These are phyloP conservation scores for Candida dubliniensis DNA, from an alignment of 1,139 yeast genomes.

Conservation along the genomic window DNA sequence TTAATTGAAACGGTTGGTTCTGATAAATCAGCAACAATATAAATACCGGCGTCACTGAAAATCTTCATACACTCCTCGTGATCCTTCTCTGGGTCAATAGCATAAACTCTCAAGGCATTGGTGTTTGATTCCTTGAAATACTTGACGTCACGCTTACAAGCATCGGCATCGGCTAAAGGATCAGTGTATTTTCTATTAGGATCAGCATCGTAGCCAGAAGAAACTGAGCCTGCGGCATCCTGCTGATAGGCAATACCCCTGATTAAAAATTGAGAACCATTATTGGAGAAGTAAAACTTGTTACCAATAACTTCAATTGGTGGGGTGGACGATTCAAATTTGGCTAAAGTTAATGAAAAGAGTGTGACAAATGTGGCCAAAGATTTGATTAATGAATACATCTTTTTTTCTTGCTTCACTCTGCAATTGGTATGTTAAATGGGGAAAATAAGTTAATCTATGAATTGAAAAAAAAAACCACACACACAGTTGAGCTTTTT, in stretches of 20 bases:
- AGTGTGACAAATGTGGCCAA: conserved; percentile 7
- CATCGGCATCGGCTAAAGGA: conserved; percentile 70
- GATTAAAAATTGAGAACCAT: conserved; percentile 47
- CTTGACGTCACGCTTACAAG: conserved; percentile 80
- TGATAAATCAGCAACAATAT: conserved; percentile 74
- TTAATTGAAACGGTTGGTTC: conserved; percentile 64
- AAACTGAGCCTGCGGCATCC: conserved; percentile 41
- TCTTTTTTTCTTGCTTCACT: background rate
- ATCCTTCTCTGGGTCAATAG: conserved; percentile 61
- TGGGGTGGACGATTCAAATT: conserved; percentile 23
- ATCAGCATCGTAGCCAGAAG: conserved; percentile 5
- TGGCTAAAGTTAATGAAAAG: conserved; percentile 9
- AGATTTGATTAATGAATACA: conserved; percentile 2
- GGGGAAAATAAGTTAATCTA: too few relatives aligned
- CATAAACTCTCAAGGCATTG: conserved; percentile 72
- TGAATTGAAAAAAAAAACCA: too few relatives aligned
- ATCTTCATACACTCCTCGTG: conserved; percentile 69
- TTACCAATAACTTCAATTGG: conserved; percentile 46
- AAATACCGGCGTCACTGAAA: conserved; percentile 73
- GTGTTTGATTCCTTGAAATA: conserved; percentile 60
- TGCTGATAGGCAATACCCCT: conserved; percentile 51
- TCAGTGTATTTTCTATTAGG: conserved; percentile 53
- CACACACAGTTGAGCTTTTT: too few relatives aligned
- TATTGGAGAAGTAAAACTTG: conserved; percentile 45
- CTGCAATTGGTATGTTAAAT: too few relatives aligned